Evolutionary conservation across 2,329 filamentous ascomycete species (phyloP).

Genomic region (Exophiala dermatitidis): DNA sequence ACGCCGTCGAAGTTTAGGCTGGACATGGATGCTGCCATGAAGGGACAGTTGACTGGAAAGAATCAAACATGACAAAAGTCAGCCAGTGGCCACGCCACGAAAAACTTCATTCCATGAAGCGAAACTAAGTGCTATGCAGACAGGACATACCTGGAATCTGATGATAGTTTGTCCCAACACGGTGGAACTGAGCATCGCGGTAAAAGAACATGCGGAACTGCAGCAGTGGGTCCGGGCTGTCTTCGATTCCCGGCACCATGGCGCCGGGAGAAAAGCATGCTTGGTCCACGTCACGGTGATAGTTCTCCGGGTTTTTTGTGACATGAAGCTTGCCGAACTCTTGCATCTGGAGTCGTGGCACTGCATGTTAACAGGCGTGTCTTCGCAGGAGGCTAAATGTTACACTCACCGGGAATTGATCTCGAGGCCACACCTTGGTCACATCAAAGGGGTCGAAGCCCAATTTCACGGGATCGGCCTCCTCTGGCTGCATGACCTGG

Average conservation of each 20-base stretch:
- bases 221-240: constrained; percentile 57
- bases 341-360: not conserved
- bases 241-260: constrained; percentile 57
- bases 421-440: constrained; percentile 63
- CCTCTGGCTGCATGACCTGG: constrained; percentile 55
- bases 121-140: not conserved
- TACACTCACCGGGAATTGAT: constrained; percentile 51
- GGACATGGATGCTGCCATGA: constrained; percentile 47
- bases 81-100: no score
- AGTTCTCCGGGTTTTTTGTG: constrained; percentile 47
- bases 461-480: constrained; percentile 49
- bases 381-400: constrained; percentile 45
- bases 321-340: not conserved
- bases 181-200: constrained; percentile 45
- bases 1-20: constrained; percentile 32
- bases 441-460: constrained; percentile 60
- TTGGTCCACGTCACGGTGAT: constrained; percentile 62
- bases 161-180: constrained; percentile 38
- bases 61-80: not conserved
- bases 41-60: constrained; percentile 26
- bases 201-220: constrained; percentile 57
- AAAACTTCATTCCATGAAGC: no score
- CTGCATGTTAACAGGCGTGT: not conserved
- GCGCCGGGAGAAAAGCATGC: constrained; percentile 59
- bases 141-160: constrained; percentile 30